Base-by-base conservation (phyloP, 352 stramenopile species). In the Phytophthora pisi region DNA sequence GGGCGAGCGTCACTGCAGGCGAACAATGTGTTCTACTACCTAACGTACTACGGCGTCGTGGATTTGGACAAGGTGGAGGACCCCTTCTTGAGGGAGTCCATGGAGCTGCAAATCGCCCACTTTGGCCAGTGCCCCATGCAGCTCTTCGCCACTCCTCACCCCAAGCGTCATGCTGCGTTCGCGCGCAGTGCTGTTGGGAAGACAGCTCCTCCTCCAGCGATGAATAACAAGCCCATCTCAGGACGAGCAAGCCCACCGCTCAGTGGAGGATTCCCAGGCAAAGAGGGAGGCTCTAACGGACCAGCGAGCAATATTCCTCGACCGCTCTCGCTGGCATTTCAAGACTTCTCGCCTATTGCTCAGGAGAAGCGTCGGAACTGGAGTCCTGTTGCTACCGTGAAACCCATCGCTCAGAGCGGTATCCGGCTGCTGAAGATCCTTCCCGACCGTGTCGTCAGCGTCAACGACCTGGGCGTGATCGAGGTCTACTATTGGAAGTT, bases 121-220 rank as follows among this genome's bases (percentile, higher is more conserved):
- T 99, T 99, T 78, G 98, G 98, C 3, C 98, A 99, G 74, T 99
- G 95, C 45, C 98, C 98, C 1, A 96, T 98, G 84, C 97, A 99
- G 64, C 80, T 98, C 8, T 98, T 98, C 50, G 70, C 63, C 11
- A 81, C 67, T 7, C 75, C 86, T 7, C 93, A 98, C 50, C 90
- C 87, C 3, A 81, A 82, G 20, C 81, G 92, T 23, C 75, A 79
- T 47, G 64, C 70, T n/a, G 64, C 69, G 7, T 75, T 79, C 53
- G 26, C 53, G 11, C 63, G 70, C 28, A 75, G 53, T 70, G 38
- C 62, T 28, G 58, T 75, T 11, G 65, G 70, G 9, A 75, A 71
- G 23, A 47, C 46, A 42, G 11, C 42, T 23, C 18, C 40, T 15
- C 18, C 61, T 38, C 43, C 38, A 30, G 38, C 23, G 23, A 18